Base-by-base conservation (phyloP, 257 asterid species). In the Euphrasia confusa region DNA sequence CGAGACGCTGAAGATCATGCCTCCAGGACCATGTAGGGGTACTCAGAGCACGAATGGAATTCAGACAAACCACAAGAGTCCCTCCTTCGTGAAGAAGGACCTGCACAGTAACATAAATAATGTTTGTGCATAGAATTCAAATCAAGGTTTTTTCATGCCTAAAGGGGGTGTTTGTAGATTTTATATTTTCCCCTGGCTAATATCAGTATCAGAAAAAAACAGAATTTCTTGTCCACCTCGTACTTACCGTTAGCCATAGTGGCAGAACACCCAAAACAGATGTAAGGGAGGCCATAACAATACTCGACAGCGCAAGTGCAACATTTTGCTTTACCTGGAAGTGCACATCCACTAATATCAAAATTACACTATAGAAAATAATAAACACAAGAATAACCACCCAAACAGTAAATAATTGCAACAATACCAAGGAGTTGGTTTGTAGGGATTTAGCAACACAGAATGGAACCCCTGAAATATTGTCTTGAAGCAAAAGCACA, bases 71-170 rank as follows among this genome's bases (percentile, higher is more conserved):
- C 7, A 93, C 74, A 71, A 89, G 95, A 1, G 99, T 93, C 53
- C 97, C 99, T 5, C 99, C 99, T 77, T 93, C 99, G 57, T 93
- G 99, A 72, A 93, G 83, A 60, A 87, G 91, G 58, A 93, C 97
- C 97, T 93, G 83, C 72, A 76, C 15, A 61, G 68, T 63, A 66
- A 21, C 24, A 21, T 1, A 21, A 21, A 21, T 21, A 21, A 21
- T 21, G 24, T 21, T 0, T 21, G 24, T 37, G 42, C 42, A 3
- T 9, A 15, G 27, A 49, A 15, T 7, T 49, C n/a, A 11, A 13
- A 9, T 14, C 17, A 5, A 45, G 15, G 52, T 45, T 45, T 45
- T n/a, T 6, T 45, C 12, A 11, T 35, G 40, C 40, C 8, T 35
- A 0, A 35, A 35, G 40, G 40, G 40, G 40, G 40, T 35, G 40